Evolutionary conservation across 257 asterid species (phyloP).

Genomic region (Fraxinus quadrangulata): DNA sequence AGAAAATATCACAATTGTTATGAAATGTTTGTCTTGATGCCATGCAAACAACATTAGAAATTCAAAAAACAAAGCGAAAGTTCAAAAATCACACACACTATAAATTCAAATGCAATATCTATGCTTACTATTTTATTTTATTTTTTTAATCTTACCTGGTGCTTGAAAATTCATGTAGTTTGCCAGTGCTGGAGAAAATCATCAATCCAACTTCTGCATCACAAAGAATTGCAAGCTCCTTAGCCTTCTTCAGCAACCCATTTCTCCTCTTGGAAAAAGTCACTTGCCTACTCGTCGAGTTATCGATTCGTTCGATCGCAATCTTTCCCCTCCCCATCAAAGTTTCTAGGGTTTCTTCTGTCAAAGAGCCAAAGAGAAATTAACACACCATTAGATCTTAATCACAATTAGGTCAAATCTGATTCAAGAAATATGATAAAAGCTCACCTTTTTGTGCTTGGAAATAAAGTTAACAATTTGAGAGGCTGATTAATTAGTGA

Average conservation of each 20-base stretch:
- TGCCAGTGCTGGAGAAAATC: slow-evolving; percentile 51
- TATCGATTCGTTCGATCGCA: slow-evolving; percentile 49
- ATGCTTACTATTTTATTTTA: no score
- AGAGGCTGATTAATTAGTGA: slow-evolving; percentile 3
- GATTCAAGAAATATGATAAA: not conserved
- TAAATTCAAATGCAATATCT: no score
- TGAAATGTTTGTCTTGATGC: not conserved
- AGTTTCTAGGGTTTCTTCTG: slow-evolving; percentile 37
- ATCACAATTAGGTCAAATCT: slow-evolving; percentile 11
- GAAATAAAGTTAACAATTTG: slow-evolving; percentile 23
- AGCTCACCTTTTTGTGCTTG: slow-evolving; percentile 25
- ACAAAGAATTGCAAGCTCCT: slow-evolving; percentile 58
- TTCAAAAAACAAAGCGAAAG: not conserved
- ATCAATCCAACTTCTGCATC: slow-evolving; percentile 56
- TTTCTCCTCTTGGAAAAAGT: slow-evolving; percentile 57
- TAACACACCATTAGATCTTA: slow-evolving; percentile 31
- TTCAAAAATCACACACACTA: not conserved
- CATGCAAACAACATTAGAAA: slow-evolving; percentile 24
- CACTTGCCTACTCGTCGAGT: slow-evolving; percentile 55
- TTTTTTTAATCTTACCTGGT: slow-evolving; percentile 25
- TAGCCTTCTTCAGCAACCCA: slow-evolving; percentile 57
- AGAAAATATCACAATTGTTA: no score
- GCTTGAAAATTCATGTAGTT: slow-evolving; percentile 46
- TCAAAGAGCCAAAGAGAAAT: not conserved
- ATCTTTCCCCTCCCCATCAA: slow-evolving; percentile 59